phyloP scores from a whole-genome alignment of 805 yeast species.

The Wickerhamomyces silvicola region DNA sequence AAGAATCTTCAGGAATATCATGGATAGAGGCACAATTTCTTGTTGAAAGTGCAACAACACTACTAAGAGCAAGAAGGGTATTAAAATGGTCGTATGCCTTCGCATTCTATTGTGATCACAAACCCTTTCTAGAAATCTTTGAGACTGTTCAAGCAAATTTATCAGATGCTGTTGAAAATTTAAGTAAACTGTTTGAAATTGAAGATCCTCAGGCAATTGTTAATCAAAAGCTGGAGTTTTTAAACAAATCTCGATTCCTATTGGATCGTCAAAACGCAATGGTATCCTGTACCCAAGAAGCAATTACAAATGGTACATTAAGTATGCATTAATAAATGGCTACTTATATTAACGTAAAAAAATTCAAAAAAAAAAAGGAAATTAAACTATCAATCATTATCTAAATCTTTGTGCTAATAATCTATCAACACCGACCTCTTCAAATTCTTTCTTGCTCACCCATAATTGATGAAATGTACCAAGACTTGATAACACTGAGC shows the following conservation, averaged over 20 bases:
- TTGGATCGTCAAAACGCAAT: constrained; percentile 31
- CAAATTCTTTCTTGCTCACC: constrained; percentile 84
- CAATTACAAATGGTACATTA: neutral
- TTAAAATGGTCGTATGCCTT: constrained; percentile 90
- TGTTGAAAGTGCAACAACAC: constrained; percentile 58
- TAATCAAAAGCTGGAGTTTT: constrained; percentile 29
- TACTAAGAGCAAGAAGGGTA: constrained; percentile 65
- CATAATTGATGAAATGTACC: constrained; percentile 95
- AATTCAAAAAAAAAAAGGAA: neutral
- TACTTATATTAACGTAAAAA: neutral
- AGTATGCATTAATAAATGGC: neutral
- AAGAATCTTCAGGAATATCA: constrained; percentile 56
- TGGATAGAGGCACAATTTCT: constrained; percentile 89
- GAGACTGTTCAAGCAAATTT: constrained; percentile 66
- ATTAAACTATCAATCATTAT: constrained; percentile 23
- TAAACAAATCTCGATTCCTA: constrained; percentile 29
- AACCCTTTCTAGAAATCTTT: constrained; percentile 52
- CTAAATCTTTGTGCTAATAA: constrained; percentile 78
- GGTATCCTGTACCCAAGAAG: constrained; percentile 26
- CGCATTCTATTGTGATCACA: constrained; percentile 55
- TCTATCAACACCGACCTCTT: constrained; percentile 82
- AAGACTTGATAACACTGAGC: constrained; percentile 77
- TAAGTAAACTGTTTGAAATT: constrained; percentile 51
- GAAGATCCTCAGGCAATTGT: constrained; percentile 31
- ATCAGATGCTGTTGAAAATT: constrained; percentile 59